A percentile compares a stretch with the other conserved stretches of the same genome.
Evolutionary conservation across 768 basidiomycete species (phyloP).

Genomic region (Mycena metata): DNA sequence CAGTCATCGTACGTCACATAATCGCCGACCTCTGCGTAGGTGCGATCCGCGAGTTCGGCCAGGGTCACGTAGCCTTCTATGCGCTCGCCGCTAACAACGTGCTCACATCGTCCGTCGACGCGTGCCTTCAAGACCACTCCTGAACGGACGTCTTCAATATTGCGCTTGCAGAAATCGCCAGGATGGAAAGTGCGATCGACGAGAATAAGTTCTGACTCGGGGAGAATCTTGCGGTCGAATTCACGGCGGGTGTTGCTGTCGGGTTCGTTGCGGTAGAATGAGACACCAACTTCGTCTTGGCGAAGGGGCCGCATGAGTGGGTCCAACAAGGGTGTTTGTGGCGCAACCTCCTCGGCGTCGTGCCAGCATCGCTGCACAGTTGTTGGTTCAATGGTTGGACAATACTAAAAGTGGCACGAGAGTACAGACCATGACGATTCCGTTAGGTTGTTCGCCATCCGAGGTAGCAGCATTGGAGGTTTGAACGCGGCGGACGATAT

Average conservation of each 20-base stretch:
- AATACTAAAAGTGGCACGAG: slow-evolving; percentile 1
- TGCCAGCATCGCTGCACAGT: slow-evolving; percentile 86
- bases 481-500: slow-evolving; percentile 67
- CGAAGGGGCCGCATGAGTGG: slow-evolving; percentile 81
- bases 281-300: slow-evolving; percentile 87
- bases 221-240: slow-evolving; percentile 73
- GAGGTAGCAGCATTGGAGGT: slow-evolving; percentile 51
- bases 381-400: background rate
- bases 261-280: slow-evolving; percentile 56
- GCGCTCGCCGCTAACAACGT: slow-evolving; percentile 75
- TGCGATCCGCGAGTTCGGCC: slow-evolving; percentile 68
- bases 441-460: slow-evolving; percentile 46
- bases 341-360: slow-evolving; percentile 80
- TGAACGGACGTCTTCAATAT: slow-evolving; percentile 78
- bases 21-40: slow-evolving; percentile 81
- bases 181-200: slow-evolving; percentile 83
- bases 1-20: slow-evolving; percentile 88
- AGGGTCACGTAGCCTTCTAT: slow-evolving; percentile 74
- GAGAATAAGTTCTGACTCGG: slow-evolving; percentile 76
- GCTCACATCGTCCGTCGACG: slow-evolving; percentile 77
- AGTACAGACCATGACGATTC: slow-evolving; percentile 72
- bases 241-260: slow-evolving; percentile 54
- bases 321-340: slow-evolving; percentile 62
- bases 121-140: slow-evolving; percentile 79
- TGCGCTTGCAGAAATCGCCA: slow-evolving; percentile 88